phyloP scores from a whole-genome alignment of 2,329 filamentous ascomycete species.

The Neofusicoccum kwambonambiense region DNA sequence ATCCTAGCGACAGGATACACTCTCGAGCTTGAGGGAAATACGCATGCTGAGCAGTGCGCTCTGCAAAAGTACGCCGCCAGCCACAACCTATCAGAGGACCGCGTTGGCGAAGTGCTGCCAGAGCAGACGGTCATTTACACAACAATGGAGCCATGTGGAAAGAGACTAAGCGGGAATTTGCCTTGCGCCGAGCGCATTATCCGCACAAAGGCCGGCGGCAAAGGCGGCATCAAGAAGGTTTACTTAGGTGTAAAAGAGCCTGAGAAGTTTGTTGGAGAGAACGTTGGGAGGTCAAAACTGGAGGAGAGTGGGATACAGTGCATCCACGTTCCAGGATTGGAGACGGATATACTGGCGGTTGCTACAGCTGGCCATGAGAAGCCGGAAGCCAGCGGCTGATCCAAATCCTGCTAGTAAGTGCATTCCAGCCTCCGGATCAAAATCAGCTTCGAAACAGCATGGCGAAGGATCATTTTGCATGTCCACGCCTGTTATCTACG shows the following conservation, averaged over 20 bases:
- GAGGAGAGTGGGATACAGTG: slow-evolving; percentile 72
- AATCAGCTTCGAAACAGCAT: neutral
- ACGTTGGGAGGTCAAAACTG: slow-evolving; percentile 70
- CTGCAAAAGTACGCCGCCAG: slow-evolving; percentile 64
- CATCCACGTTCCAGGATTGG: slow-evolving; percentile 70
- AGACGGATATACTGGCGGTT: slow-evolving; percentile 75
- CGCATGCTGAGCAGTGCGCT: slow-evolving; percentile 93
- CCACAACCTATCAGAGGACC: slow-evolving; percentile 50
- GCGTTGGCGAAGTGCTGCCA: slow-evolving; percentile 53
- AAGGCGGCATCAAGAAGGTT: slow-evolving; percentile 67
- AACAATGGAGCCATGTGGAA: slow-evolving; percentile 83
- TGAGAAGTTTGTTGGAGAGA: slow-evolving; percentile 82
- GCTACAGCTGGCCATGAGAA: slow-evolving; percentile 77
- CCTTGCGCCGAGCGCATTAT: slow-evolving; percentile 80
- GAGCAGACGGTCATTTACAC: slow-evolving; percentile 72
- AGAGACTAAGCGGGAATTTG: slow-evolving; percentile 70
- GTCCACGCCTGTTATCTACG: no score
- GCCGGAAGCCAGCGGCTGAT: neutral
- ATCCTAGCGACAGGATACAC: slow-evolving; percentile 85
- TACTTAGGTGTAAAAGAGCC: slow-evolving; percentile 89
- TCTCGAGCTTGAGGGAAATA: slow-evolving; percentile 86
- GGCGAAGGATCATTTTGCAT: neutral
- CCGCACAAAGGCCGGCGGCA: slow-evolving; percentile 49
- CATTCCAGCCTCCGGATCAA: neutral
- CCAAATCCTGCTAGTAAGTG: neutral